Evolutionary conservation across 176 grass and related monocot species (phyloP), one percentile per base, ranked within the genome.

Genomic region (Raddia distichophylla): DNA sequence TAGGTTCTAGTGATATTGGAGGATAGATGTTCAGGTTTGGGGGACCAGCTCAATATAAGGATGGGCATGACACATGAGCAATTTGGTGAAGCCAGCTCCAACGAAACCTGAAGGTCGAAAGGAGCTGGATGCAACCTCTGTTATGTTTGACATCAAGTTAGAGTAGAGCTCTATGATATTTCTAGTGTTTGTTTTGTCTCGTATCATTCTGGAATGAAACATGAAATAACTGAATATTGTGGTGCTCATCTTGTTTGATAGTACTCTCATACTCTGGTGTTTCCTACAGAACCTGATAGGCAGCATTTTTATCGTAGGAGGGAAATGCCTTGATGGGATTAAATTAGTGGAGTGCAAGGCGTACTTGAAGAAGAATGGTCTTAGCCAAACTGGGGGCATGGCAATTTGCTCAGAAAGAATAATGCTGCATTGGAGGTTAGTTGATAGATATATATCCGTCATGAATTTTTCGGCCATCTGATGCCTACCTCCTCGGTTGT

Each of bases 291-390:
- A 70, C 17, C 18, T 73, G 52, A 89, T 27, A 46, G 33, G 4
- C 19, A 70, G 9, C 10, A 13, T 47, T 88, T 76, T 56, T 71
- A 18, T 16, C 82, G 73, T 63, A 91, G 87, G 76, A 35, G 84
- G 87, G 56, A 67, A 14, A 84, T 80, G 70, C 80, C 69, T 94
- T 22, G 84, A 94, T 47, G 44, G 67, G n/a, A 63, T 89, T 58
- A 94, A 89, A 80, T 43, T 94, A 77, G 89, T 67, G 19, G 86
- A 94, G 14, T 91, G 84, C 84, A 94, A 94, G 67, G 69, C 81
- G 3, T 94, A 94, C 87, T 76, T 91, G 48, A 89, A 80, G 74
- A 91, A 89, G 57, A 80, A 80, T 55, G 73, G 77, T 42, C 92
- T 94, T 72, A 89, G 76, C 51, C 71, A 89, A 80, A 82, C 78